These are phyloP conservation scores for Hyphopichia buzzinii DNA, from an alignment of 1,139 yeast species.

Conservation along the genomic window DNA sequence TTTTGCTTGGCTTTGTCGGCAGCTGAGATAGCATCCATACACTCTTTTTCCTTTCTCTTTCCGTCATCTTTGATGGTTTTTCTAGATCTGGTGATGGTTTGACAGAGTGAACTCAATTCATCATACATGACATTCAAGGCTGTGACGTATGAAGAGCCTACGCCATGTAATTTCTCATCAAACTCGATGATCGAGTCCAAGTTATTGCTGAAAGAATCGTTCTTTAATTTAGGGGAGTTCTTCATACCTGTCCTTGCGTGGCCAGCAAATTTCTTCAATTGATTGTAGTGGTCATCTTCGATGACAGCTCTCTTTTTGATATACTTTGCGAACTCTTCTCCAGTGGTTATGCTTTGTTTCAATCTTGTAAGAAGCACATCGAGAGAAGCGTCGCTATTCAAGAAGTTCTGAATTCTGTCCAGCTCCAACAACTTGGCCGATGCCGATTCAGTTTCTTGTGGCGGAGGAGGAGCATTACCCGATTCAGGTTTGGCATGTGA, in stretches of 20 bases:
- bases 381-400: slow-evolving; percentile 44
- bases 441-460: slow-evolving; percentile 13
- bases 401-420: slow-evolving; percentile 27
- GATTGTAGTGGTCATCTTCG: slow-evolving; percentile 78
- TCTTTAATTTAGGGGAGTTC: slow-evolving; percentile 48
- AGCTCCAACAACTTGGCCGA: slow-evolving; percentile 23
- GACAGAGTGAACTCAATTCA: slow-evolving; percentile 71
- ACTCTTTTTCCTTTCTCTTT: slow-evolving; percentile 77
- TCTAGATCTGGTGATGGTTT: slow-evolving; percentile 67
- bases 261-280: slow-evolving; percentile 63
- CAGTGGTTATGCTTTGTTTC: slow-evolving; percentile 75
- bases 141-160: slow-evolving; percentile 72
- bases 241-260: slow-evolving; percentile 54
- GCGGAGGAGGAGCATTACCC: not conserved
- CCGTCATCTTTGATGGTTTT: slow-evolving; percentile 81
- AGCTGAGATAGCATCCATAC: slow-evolving; percentile 70
- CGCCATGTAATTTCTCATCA: slow-evolving; percentile 73
- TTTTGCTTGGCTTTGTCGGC: slow-evolving; percentile 89
- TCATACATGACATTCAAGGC: slow-evolving; percentile 85
- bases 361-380: slow-evolving; percentile 69
- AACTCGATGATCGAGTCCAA: slow-evolving; percentile 69
- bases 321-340: slow-evolving; percentile 81
- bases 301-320: slow-evolving; percentile 74
- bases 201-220: slow-evolving; percentile 67
- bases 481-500: not conserved